Conservation (phyloP, 306 rosid species). For the Lupinus albus region DNA sequence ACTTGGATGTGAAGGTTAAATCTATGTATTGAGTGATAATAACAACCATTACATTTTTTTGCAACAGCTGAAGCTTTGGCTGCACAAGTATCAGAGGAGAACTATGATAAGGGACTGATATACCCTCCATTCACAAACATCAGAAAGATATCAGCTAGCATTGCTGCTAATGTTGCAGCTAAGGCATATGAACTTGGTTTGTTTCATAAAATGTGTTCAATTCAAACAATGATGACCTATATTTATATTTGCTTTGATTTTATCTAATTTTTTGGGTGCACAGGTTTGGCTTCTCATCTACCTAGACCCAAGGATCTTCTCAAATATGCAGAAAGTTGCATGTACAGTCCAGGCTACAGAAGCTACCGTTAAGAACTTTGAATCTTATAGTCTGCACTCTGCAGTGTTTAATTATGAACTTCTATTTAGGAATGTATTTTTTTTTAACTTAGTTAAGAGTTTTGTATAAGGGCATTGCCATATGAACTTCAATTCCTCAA, state of each 20-base stretch:
- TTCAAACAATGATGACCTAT: background rate
- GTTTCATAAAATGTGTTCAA: constrained; percentile 38
- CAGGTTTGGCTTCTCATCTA: constrained; percentile 90
- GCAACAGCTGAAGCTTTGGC: constrained; percentile 94
- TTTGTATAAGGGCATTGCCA: constrained; percentile 39
- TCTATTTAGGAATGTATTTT: constrained; percentile 21
- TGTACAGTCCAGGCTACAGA: constrained; percentile 92
- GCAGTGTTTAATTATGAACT: background rate
- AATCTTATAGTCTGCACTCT: constrained; percentile 10
- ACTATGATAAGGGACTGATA: constrained; percentile 81
- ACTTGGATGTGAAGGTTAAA: constrained; percentile 12
- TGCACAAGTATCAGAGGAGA: constrained; percentile 68
- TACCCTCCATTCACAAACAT: constrained; percentile 96
- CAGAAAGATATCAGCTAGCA: constrained; percentile 91
- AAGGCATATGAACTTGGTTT: constrained; percentile 86
- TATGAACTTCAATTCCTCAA: constrained; percentile 26
- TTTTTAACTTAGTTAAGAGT: constrained; percentile 9
- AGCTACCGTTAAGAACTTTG: constrained; percentile 62
- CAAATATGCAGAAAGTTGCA: constrained; percentile 89
- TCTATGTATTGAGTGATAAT: constrained; percentile 14
- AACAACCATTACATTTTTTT: constrained; percentile 31
- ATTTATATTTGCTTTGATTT: constrained; percentile 1
- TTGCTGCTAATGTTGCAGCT: constrained; percentile 93
- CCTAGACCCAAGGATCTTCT: constrained; percentile 94
- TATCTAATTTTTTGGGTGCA: constrained; percentile 29